Conservation (phyloP, 2,329 filamentous ascomycete species). For the Xylariaceae sp. region DNA sequence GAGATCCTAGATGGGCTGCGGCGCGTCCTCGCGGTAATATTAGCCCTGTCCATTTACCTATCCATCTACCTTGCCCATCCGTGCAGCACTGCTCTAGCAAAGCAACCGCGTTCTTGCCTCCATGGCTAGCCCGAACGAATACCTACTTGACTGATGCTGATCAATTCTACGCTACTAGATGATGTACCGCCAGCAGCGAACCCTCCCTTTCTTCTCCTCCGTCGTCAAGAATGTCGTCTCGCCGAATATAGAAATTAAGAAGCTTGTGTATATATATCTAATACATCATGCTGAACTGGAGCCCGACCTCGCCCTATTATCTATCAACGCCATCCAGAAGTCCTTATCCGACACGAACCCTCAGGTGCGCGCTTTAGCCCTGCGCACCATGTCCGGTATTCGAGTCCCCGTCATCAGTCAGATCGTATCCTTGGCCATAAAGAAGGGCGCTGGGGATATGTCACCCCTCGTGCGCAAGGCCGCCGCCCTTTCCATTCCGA, state of each 20-base stretch:
- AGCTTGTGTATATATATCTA: constrained; percentile 97
- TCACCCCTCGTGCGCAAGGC: constrained; percentile 89
- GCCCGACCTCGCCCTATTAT: constrained; percentile 88
- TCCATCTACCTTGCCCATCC: neutral
- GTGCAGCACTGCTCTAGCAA: neutral
- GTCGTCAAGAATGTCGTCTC: constrained; percentile 97
- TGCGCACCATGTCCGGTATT: constrained; percentile 96
- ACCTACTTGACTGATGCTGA: neutral
- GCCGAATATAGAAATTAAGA: constrained; percentile 90
- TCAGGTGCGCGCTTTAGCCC: constrained; percentile 81
- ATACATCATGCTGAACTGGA: constrained; percentile 95
- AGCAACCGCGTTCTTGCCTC: neutral
- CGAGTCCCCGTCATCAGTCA: constrained; percentile 96
- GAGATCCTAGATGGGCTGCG: constrained; percentile 90
- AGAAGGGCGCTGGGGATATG: constrained; percentile 89
- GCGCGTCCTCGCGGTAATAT: constrained; percentile 73
- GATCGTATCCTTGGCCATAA: constrained; percentile 93
- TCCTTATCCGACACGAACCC: constrained; percentile 89
- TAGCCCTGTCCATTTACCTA: neutral
- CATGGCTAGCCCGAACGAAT: constrained; percentile 14
- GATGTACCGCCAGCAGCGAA: constrained; percentile 89
- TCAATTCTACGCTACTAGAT: constrained; percentile 51
- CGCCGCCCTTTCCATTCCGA: constrained; percentile 88
- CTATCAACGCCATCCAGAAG: constrained; percentile 98
- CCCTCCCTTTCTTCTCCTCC: constrained; percentile 90